These are phyloP conservation scores for Camellia japonica DNA, from an alignment of 148 eudicot genomes.

Conservation along the genomic window DNA sequence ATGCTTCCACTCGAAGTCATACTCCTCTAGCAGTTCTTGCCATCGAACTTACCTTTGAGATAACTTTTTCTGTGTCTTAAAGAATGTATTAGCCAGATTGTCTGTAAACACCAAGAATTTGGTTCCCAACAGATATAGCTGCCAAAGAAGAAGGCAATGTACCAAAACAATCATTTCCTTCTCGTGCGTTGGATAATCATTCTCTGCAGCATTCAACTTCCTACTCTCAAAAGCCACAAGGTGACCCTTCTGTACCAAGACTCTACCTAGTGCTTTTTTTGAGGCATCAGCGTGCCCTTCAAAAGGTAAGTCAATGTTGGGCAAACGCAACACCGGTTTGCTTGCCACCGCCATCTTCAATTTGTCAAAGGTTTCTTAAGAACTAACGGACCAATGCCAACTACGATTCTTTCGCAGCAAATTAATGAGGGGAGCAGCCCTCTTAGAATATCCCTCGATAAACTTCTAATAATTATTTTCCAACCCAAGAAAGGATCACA, in stretches of 20 bases:
- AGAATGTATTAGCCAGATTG: constrained; percentile 12
- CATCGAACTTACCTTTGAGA: neutral
- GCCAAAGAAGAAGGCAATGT: neutral
- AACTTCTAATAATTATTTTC: neutral
- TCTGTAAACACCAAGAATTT: neutral
- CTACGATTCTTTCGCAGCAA: neutral
- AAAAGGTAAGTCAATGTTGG: no score
- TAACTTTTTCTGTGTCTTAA: constrained; percentile 10
- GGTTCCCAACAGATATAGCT: neutral
- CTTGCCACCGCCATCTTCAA: neutral
- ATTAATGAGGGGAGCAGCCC: no score
- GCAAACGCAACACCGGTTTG: neutral
- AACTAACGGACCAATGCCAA: neutral
- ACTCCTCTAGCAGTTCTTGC: constrained; percentile 3
- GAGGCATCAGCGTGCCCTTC: no score
- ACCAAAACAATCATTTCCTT: constrained; percentile 5
- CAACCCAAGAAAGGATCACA: neutral
- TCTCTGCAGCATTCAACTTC: no score
- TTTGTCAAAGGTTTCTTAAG: neutral
- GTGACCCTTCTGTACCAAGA: no score
- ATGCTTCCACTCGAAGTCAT: constrained; percentile 1
- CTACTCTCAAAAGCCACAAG: no score
- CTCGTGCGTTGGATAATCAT: neutral
- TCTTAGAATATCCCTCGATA: no score
- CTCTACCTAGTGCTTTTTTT: no score